Evolutionary conservation across 305 asterid genomes (phyloP).

Genomic region (Fraxinus velutina): DNA sequence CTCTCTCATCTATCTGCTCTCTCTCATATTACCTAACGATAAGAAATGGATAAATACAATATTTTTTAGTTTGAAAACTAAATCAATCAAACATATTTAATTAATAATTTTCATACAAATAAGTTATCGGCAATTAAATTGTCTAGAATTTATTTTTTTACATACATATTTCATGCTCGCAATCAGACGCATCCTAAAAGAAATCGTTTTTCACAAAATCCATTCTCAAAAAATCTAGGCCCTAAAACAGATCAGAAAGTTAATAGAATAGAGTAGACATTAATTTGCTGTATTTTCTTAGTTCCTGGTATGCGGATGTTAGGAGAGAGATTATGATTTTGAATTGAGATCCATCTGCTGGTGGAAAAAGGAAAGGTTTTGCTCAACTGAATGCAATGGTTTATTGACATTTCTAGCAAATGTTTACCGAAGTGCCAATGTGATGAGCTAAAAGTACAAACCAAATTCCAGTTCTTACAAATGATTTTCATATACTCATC

Average conservation of each 20-base stretch:
- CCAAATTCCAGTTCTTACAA: neutral
- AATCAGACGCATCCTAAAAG: neutral
- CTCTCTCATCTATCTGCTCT: too few relatives aligned
- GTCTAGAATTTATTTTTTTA: too few relatives aligned
- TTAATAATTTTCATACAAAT: too few relatives aligned
- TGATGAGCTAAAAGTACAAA: neutral
- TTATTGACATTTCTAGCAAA: neutral
- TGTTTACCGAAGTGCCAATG: neutral
- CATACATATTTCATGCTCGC: neutral
- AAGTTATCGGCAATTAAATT: too few relatives aligned
- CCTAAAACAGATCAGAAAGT: neutral
- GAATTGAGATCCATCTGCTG: neutral
- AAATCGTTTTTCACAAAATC: neutral
- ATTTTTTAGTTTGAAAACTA: neutral
- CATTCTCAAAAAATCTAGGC: neutral
- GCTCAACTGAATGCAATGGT: neutral
- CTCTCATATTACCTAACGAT: neutral
- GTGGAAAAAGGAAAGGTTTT: neutral
- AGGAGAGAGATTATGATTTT: neutral
- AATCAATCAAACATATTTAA: too few relatives aligned
- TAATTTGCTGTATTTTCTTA: neutral
- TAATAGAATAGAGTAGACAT: neutral
- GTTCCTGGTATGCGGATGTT: neutral
- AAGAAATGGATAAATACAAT: too few relatives aligned
- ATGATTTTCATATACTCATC: conserved; percentile 29